These are phyloP conservation scores for Buxus sempervirens DNA, from an alignment of 164 flowering plant species.

Conservation along the genomic window DNA sequence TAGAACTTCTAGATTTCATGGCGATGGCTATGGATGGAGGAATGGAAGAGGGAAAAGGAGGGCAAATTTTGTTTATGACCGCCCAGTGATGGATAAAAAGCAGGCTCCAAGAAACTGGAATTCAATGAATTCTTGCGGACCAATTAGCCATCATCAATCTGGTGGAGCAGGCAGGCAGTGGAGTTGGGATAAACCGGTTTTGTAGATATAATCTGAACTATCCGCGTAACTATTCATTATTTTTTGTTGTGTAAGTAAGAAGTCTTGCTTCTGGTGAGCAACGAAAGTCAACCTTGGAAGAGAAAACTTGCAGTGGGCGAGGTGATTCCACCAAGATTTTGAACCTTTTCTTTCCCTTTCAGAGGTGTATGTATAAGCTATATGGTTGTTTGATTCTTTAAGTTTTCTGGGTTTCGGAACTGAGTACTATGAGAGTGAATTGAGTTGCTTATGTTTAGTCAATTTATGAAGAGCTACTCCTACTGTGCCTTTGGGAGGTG, in stretches of 20 bases:
- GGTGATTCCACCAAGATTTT: background rate
- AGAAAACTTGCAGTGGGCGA: background rate
- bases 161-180: conserved; percentile 15
- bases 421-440: background rate
- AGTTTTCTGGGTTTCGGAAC: background rate
- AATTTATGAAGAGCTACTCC: background rate
- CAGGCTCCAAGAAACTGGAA: conserved; percentile 24
- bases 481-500: background rate
- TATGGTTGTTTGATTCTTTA: background rate
- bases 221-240: background rate
- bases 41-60: conserved; percentile 31
- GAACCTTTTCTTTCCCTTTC: background rate
- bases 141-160: conserved; percentile 16
- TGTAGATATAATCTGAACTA: conserved; percentile 1
- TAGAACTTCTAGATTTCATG: conserved; percentile 39
- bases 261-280: too few species aligned
- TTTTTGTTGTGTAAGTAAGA: background rate
- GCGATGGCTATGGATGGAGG: conserved; percentile 26
- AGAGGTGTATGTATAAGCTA: background rate
- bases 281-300: too few species aligned
- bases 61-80: conserved; percentile 23
- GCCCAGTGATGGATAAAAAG: conserved; percentile 12
- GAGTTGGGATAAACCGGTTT: conserved; percentile 23
- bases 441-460: background rate
- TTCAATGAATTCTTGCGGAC: conserved; percentile 20